These are phyloP conservation scores for Botrytis squamosa DNA, from an alignment of 2,329 filamentous ascomycete species.

Conservation along the genomic window DNA sequence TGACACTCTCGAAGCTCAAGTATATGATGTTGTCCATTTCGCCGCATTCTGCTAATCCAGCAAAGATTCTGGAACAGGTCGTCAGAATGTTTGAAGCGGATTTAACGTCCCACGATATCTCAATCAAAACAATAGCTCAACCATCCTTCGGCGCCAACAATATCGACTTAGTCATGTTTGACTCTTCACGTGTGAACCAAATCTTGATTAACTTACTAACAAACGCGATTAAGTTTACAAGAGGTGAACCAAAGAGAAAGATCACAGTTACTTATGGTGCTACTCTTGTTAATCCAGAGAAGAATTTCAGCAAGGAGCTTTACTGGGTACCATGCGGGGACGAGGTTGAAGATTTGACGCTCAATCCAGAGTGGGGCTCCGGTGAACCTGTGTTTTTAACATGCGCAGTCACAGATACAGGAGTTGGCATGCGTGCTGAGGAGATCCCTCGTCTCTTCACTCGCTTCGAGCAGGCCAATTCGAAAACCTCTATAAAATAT, in stretches of 20 bases:
- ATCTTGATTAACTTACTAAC: conserved; percentile 79
- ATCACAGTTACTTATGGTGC: conserved; percentile 45
- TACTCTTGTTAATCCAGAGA: conserved; percentile 25
- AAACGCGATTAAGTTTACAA: conserved; percentile 82
- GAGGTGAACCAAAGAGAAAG: conserved; percentile 57
- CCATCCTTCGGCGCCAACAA: conserved; percentile 56
- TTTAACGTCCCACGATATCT: conserved; percentile 65
- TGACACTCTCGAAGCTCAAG: conserved; percentile 74
- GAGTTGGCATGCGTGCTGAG: conserved; percentile 66
- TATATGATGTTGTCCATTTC: conserved; percentile 72
- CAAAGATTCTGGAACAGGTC: conserved; percentile 60
- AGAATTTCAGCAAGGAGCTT: conserved; percentile 25
- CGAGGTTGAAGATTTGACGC: conserved; percentile 25
- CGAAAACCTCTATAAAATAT: conserved; percentile 71
- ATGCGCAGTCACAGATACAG: conserved; percentile 74
- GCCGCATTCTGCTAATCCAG: conserved; percentile 65
- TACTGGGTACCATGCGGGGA: conserved; percentile 30
- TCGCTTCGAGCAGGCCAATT: conserved; percentile 75
- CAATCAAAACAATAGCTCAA: conserved; percentile 63
- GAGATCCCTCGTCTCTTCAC: conserved; percentile 75
- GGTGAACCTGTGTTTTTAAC: conserved; percentile 61
- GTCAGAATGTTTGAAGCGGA: conserved; percentile 80
- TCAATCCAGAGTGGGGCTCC: conserved; percentile 38
- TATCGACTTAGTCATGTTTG: conserved; percentile 66
- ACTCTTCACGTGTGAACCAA: conserved; percentile 74